Evolutionary conservation across 2,329 filamentous ascomycete species (phyloP), one percentile per base, ranked within the genome.

Genomic region (Reticulascus tulasneorum): DNA sequence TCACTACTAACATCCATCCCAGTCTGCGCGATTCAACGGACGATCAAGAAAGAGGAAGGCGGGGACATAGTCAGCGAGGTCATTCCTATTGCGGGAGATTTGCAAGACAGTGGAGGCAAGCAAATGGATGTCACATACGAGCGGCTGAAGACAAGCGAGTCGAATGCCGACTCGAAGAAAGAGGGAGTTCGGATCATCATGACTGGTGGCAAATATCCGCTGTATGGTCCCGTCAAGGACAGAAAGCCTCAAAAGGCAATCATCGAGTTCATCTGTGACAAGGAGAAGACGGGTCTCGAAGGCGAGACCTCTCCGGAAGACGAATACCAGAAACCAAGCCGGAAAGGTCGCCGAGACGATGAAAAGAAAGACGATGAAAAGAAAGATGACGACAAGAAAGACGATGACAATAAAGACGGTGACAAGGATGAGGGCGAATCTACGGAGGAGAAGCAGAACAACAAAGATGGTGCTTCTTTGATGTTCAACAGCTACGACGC

Each of bases 181-280:
- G 79, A 93, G 48, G 90, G 91, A 2, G 52, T 95, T 9, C 73
- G 79, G 12, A 58, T 93, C 2, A 77, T 82, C 42, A 59, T 95
- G 32, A 67, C 71, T 39, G 79, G 80, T n/a, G 77, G 78, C 11
- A 69, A 64, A 29, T 67, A 73, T 43, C 63, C 62, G 9, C 54
- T 73, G 7, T 67, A 76, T 31, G n/a, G n/a, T n/a, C n/a, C n/a
- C n/a, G 83, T 79, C 2, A 69, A 72, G 35, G 66, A 71, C 31
- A 67, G 71, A 36, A 63, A 64, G 19, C 67, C 77, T 41, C 85
- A 94, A 59, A 81, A 79, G 52, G 86, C 89, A 4, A 74, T 94
- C 9, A 77, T 97, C 35, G 86, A 94, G 52, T 89, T 97, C 49
- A 58, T 90, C 15, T 98, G 93, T 63, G 84, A 94, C 53, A 67